Conservation (phyloP, 805 yeast genomes). For the Starmerella geochares region DNA sequence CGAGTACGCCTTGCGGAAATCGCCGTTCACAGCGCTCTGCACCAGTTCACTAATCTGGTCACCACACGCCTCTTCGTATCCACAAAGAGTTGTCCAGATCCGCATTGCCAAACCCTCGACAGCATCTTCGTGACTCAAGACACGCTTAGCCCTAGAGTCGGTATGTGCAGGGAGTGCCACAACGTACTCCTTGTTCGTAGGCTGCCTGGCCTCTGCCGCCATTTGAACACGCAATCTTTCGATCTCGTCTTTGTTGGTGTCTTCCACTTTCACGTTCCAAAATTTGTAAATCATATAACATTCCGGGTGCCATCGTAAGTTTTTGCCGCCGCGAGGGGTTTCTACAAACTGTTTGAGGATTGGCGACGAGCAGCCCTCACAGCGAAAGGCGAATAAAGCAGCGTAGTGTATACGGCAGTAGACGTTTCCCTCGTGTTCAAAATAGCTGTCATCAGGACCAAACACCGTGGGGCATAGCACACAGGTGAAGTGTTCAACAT, state of each 20-base stretch:
- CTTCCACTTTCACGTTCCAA: slow-evolving; percentile 77
- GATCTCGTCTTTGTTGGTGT: slow-evolving; percentile 12
- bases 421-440: slow-evolving; percentile 70
- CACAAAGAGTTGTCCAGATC: slow-evolving; percentile 80
- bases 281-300: slow-evolving; percentile 96
- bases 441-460: slow-evolving; percentile 83
- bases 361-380: slow-evolving; percentile 88
- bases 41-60: slow-evolving; percentile 85
- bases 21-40: slow-evolving; percentile 65
- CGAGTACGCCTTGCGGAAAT: slow-evolving; percentile 53
- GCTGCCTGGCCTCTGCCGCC: neutral
- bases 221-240: slow-evolving; percentile 10
- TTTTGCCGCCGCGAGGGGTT: slow-evolving; percentile 76
- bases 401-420: slow-evolving; percentile 91
- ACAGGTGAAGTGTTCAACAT: slow-evolving; percentile 91
- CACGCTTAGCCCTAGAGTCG: slow-evolving; percentile 18
- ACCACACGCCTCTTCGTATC: slow-evolving; percentile 85
- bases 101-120: slow-evolving; percentile 50
- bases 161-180: slow-evolving; percentile 1
- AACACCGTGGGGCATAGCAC: slow-evolving; percentile 75
- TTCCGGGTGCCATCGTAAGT: slow-evolving; percentile 98
- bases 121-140: slow-evolving; percentile 42
- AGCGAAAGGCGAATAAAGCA: slow-evolving; percentile 70
- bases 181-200: neutral
- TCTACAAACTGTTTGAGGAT: slow-evolving; percentile 92